phyloP scores from a whole-genome alignment of 306 rosid species.

The Canavalia gladiata region DNA sequence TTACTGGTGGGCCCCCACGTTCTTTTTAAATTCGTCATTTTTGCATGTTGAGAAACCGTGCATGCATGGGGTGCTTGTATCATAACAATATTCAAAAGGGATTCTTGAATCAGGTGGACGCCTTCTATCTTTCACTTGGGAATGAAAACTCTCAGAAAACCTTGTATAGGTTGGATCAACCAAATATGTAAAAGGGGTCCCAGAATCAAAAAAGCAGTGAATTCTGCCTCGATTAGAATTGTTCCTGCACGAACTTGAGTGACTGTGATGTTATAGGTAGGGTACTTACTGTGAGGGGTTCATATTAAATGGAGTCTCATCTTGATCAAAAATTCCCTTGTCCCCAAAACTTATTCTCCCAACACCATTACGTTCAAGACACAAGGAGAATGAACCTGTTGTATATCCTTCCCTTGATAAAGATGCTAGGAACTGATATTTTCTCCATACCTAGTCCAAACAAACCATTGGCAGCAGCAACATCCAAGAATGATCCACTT shows the following conservation, averaged over 20 bases:
- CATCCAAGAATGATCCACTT: conserved; percentile 90
- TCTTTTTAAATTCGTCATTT: no score
- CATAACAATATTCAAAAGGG: conserved; percentile 91
- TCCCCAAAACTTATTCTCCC: conserved; percentile 96
- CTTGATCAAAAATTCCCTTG: conserved; percentile 88
- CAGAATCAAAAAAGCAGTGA: conserved; percentile 86
- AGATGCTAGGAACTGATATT: conserved; percentile 94
- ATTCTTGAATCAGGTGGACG: conserved; percentile 74
- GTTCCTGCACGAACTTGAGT: conserved; percentile 82
- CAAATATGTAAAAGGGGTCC: conserved; percentile 92
- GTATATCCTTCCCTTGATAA: conserved; percentile 83
- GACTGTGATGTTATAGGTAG: conserved; percentile 84
- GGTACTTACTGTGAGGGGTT: conserved; percentile 92
- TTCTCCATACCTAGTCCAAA: conserved; percentile 98
- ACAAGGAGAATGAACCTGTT: conserved; percentile 93
- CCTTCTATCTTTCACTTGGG: conserved; percentile 72
- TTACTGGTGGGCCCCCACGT: no score
- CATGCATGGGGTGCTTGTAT: conserved; percentile 59
- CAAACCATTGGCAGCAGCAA: conserved; percentile 94
- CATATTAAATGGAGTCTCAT: conserved; percentile 86
- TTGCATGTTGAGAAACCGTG: no score
- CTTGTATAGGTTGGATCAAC: conserved; percentile 75
- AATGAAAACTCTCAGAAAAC: conserved; percentile 77
- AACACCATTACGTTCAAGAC: conserved; percentile 87
- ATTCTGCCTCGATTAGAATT: conserved; percentile 69